Conservation (phyloP, 164 flowering plant species). For the Santalum album region DNA sequence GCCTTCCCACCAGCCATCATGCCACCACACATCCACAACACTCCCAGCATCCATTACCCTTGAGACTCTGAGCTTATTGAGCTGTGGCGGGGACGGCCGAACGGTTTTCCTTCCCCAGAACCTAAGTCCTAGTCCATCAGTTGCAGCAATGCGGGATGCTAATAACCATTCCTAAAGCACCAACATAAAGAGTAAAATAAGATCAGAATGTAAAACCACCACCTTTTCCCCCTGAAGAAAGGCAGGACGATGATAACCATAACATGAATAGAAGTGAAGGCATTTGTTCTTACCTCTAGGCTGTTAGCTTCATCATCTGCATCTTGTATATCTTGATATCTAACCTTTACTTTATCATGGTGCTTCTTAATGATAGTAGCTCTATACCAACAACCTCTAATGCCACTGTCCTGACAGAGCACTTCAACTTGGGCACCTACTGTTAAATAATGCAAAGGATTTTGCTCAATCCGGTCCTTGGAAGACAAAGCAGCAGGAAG, state of each 20-base stretch:
- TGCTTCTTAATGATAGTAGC: constrained; percentile 55
- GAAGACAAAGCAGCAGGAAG: constrained; percentile 16
- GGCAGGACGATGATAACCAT: neutral
- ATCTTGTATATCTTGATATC: constrained; percentile 68
- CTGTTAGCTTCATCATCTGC: constrained; percentile 55
- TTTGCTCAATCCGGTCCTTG: constrained; percentile 11
- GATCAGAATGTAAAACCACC: too few relatives aligned
- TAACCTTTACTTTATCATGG: constrained; percentile 65
- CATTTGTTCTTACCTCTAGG: constrained; percentile 44
- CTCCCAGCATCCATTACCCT: constrained; percentile 42
- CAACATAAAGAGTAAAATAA: too few relatives aligned
- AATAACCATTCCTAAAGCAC: constrained; percentile 69
- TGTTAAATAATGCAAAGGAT: constrained; percentile 16
- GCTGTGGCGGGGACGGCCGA: constrained; percentile 43
- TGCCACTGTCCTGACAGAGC: constrained; percentile 90
- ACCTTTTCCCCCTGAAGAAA: neutral
- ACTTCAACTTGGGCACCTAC: constrained; percentile 67
- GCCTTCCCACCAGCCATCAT: constrained; percentile 99
- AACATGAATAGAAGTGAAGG: too few relatives aligned
- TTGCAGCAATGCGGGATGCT: constrained; percentile 42
- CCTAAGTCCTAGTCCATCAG: constrained; percentile 49
- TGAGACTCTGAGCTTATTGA: constrained; percentile 17
- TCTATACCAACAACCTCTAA: constrained; percentile 86
- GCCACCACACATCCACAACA: constrained; percentile 77
- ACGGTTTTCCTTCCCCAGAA: constrained; percentile 42